Conservation (phyloP, 176 grass and related monocot genomes). For the Musa troglodytarum region DNA sequence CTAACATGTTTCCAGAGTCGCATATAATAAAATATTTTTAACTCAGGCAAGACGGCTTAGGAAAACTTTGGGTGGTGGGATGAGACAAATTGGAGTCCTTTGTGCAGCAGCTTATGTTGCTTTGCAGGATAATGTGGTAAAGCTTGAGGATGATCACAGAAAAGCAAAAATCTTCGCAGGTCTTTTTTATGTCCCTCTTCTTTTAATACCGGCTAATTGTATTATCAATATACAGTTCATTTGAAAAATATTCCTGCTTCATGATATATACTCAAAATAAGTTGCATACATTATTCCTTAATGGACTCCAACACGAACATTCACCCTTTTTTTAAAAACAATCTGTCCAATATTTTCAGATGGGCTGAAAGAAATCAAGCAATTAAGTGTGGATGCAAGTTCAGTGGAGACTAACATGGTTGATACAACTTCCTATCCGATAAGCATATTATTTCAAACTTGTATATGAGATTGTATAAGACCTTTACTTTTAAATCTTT, state of each 20-base stretch:
- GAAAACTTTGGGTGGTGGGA: slow-evolving; percentile 93
- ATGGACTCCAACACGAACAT: background rate
- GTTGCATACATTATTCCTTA: background rate
- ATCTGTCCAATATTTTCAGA: slow-evolving; percentile 32
- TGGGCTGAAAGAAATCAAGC: slow-evolving; percentile 66
- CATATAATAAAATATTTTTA: background rate
- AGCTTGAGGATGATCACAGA: slow-evolving; percentile 74
- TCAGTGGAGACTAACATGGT: slow-evolving; percentile 92
- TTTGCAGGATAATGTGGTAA: slow-evolving; percentile 50
- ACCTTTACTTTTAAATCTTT: background rate
- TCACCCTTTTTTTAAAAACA: background rate
- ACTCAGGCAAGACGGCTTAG: slow-evolving; percentile 73
- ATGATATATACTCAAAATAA: background rate
- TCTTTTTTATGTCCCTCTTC: slow-evolving; percentile 8
- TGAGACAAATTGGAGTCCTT: slow-evolving; percentile 92
- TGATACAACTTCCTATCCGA: background rate
- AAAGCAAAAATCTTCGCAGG: slow-evolving; percentile 78
- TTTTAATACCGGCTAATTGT: background rate
- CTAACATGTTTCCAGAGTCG: background rate
- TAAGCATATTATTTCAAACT: background rate
- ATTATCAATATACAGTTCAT: background rate
- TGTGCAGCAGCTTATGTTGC: slow-evolving; percentile 79
- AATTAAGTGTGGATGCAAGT: slow-evolving; percentile 40
- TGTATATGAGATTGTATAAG: background rate
- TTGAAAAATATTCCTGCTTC: background rate